phyloP scores from a whole-genome alignment of 352 stramenopile genomes.

The Phytophthora nicotianae region DNA sequence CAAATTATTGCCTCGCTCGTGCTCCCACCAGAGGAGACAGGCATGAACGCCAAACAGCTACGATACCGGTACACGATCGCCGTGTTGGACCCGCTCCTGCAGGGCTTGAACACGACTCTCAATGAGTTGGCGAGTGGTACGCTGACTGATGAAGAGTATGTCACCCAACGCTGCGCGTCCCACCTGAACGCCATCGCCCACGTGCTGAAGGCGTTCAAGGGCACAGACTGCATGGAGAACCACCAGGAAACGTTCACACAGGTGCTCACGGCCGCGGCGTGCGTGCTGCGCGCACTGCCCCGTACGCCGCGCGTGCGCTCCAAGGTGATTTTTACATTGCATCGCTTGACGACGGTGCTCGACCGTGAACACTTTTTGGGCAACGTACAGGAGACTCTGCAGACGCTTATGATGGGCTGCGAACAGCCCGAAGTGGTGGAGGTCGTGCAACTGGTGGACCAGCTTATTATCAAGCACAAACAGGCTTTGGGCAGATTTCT shows the following conservation, averaged over 20 bases:
- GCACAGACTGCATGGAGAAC: conserved; percentile 70
- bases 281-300: conserved; percentile 60
- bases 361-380: conserved; percentile 72
- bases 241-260: conserved; percentile 80
- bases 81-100: conserved; percentile 72
- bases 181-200: conserved; percentile 84
- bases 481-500: conserved; percentile 67
- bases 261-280: conserved; percentile 65
- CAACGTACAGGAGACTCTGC: conserved; percentile 61
- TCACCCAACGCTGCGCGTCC: conserved; percentile 55
- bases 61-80: conserved; percentile 74
- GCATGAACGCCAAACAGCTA: conserved; percentile 63
- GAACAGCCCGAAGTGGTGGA: conserved; percentile 73
- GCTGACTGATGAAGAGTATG: conserved; percentile 45
- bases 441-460: conserved; percentile 83
- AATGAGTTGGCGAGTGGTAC: conserved; percentile 36
- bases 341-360: conserved; percentile 76
- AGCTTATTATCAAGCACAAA: conserved; percentile 90
- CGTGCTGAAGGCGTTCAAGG: conserved; percentile 84
- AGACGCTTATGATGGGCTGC: conserved; percentile 70
- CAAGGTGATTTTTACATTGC: conserved; percentile 84
- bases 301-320: conserved; percentile 60
- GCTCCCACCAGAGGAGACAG: conserved; percentile 24
- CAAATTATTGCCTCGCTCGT: conserved; percentile 80
- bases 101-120: conserved; percentile 67